Conservation (phyloP, 2,329 filamentous ascomycete genomes). For the Penicillium sclerotiorum region DNA sequence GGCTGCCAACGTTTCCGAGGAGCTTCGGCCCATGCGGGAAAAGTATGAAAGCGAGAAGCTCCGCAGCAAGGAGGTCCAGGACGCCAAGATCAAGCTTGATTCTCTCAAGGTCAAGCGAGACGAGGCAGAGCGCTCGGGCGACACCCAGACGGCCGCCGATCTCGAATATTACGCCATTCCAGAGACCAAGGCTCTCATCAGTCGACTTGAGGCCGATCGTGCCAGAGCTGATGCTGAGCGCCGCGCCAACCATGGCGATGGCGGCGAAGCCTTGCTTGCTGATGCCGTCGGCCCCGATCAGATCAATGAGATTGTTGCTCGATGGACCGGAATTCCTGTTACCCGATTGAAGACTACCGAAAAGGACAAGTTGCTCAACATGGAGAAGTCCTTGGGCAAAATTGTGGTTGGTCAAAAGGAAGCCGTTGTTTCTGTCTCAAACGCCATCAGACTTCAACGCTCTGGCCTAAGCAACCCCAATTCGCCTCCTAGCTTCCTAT, state of each 20-base stretch:
- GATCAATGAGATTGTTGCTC: slow-evolving; percentile 97
- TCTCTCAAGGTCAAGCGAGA: slow-evolving; percentile 88
- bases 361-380: slow-evolving; percentile 97
- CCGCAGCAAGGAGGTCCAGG: slow-evolving; percentile 87
- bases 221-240: slow-evolving; percentile 72
- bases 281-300: slow-evolving; percentile 95
- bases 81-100: slow-evolving; percentile 93
- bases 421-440: slow-evolving; percentile 88
- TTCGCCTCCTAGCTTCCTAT: slow-evolving; percentile 95
- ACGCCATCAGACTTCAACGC: slow-evolving; percentile 91
- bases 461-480: slow-evolving; percentile 95
- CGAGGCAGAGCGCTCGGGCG: slow-evolving; percentile 84
- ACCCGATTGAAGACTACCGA: slow-evolving; percentile 91
- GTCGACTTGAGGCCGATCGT: slow-evolving; percentile 78
- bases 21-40: slow-evolving; percentile 85
- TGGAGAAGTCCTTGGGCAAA: slow-evolving; percentile 84
- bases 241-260: slow-evolving; percentile 58
- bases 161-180: slow-evolving; percentile 97
- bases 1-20: slow-evolving; percentile 91
- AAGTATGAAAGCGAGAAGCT: slow-evolving; percentile 95
- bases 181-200: slow-evolving; percentile 80
- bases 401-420: slow-evolving; percentile 93
- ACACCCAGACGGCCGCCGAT: slow-evolving; percentile 86
- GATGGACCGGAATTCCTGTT: slow-evolving; percentile 98
- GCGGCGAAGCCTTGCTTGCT: slow-evolving; percentile 74